These are phyloP conservation scores for Ophiocordyceps polyrhachis-furcata DNA, from an alignment of 2,329 filamentous ascomycete genomes.

Conservation along the genomic window DNA sequence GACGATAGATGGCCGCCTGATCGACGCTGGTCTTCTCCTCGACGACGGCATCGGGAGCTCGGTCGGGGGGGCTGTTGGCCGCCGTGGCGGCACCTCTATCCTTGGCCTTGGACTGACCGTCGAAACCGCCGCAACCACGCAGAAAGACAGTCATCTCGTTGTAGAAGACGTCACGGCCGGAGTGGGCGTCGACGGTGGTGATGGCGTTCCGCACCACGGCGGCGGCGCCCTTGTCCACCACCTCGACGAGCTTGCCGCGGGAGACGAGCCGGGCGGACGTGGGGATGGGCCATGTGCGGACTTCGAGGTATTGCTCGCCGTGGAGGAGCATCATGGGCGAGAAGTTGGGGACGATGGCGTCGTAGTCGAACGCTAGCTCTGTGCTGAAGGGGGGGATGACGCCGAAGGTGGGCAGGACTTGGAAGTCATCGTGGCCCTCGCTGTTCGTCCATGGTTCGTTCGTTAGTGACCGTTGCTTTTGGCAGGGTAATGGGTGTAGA, in stretches of 20 bases:
- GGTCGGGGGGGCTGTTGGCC: slow-evolving; percentile 57
- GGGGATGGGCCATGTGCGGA: slow-evolving; percentile 80
- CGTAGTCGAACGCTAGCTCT: slow-evolving; percentile 58
- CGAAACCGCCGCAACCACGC: slow-evolving; percentile 78
- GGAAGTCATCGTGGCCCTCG: slow-evolving; percentile 82
- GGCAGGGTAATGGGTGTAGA: too few species aligned
- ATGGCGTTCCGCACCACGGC: slow-evolving; percentile 66
- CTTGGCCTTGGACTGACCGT: slow-evolving; percentile 55
- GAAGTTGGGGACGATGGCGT: slow-evolving; percentile 85
- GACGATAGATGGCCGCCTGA: slow-evolving; percentile 81
- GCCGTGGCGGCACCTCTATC: slow-evolving; percentile 69
- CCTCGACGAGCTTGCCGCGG: slow-evolving; percentile 69
- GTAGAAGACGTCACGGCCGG: slow-evolving; percentile 85
- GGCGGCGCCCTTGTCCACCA: slow-evolving; percentile 86
- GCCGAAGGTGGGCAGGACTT: slow-evolving; percentile 84
- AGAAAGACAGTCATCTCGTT: slow-evolving; percentile 92
- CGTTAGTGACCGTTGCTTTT: too few species aligned
- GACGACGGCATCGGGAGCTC: slow-evolving; percentile 61
- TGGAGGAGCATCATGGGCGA: slow-evolving; percentile 97
- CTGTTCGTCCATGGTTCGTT: too few species aligned
- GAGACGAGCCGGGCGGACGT: slow-evolving; percentile 62
- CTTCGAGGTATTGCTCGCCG: slow-evolving; percentile 94
- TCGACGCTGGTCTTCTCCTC: slow-evolving; percentile 78
- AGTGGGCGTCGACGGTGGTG: slow-evolving; percentile 68
- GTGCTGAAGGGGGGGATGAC: slow-evolving; percentile 90